Evolutionary conservation across 352 stramenopile genomes (phyloP).

Genomic region (Globisporangium okanoganense): DNA sequence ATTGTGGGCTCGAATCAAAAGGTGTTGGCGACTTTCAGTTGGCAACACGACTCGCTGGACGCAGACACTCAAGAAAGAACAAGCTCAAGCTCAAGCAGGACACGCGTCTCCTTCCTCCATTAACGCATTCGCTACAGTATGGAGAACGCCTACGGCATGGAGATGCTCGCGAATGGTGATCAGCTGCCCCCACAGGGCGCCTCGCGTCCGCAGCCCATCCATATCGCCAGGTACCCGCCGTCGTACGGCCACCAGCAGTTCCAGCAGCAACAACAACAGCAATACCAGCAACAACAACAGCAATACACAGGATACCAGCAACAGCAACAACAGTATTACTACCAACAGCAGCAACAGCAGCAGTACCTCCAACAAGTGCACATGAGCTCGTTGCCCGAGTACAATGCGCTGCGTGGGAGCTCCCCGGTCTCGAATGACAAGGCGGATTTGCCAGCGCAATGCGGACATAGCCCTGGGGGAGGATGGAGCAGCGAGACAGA

Average conservation of each 20-base stretch:
- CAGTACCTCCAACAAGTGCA: conserved; percentile 1
- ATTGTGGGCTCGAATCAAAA: not conserved
- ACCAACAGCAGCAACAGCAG: conserved; percentile 8
- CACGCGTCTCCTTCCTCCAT: not conserved
- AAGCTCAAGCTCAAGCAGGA: not conserved
- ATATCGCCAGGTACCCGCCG: not conserved
- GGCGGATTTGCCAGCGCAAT: not conserved
- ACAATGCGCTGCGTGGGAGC: not conserved
- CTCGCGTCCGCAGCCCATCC: not conserved
- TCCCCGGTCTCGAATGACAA: not conserved
- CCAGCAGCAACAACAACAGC: not conserved
- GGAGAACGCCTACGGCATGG: conserved; percentile 5
- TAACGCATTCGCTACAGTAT: not conserved
- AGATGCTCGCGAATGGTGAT: not conserved
- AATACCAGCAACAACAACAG: not conserved
- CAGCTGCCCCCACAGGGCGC: not conserved
- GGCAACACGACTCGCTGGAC: not conserved
- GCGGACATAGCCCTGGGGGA: conserved; percentile 12
- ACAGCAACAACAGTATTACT: conserved; percentile 3
- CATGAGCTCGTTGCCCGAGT: conserved; percentile 4
- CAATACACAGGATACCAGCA: not conserved
- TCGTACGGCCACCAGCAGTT: not conserved
- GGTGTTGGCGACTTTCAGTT: not conserved
- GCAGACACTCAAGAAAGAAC: not conserved
- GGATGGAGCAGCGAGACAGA: conserved; percentile 27